These are phyloP conservation scores for Maudiozyma bulderi DNA, from an alignment of 805 yeast genomes.

Conservation along the genomic window DNA sequence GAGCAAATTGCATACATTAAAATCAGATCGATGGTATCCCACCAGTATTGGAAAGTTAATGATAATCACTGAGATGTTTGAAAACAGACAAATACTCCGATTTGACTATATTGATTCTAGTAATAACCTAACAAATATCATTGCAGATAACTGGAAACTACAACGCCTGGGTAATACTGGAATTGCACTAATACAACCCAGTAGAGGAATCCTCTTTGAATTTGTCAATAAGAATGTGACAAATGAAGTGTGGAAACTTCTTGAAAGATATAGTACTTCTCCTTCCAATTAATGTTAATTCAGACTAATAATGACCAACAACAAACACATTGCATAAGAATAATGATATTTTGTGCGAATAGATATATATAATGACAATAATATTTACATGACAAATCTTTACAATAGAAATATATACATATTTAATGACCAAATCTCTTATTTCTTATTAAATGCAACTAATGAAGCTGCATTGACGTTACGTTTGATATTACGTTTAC, in stretches of 20 bases:
- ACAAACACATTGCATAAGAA: background rate
- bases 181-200: constrained; percentile 9
- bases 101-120: constrained; percentile 7
- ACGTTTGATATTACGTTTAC: constrained; percentile 78
- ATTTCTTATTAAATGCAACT: constrained; percentile 30
- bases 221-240: constrained; percentile 16
- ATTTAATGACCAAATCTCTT: background rate
- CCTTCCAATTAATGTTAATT: no score
- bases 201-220: constrained; percentile 16
- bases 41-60: constrained; percentile 9
- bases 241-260: constrained; percentile 13
- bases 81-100: constrained; percentile 8
- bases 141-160: constrained; percentile 6
- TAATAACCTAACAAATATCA: constrained; percentile 1
- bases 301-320: background rate
- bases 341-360: background rate
- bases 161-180: constrained; percentile 24
- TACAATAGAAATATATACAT: background rate
- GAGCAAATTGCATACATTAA: constrained; percentile 15
- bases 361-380: constrained; percentile 5
- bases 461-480: constrained; percentile 72
- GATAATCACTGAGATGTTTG: constrained; percentile 12
- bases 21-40: constrained; percentile 13
- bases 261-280: background rate
- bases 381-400: constrained; percentile 1